Evolutionary conservation across 768 basidiomycete species (phyloP), one percentile per base, ranked within the genome.

Genomic region (Mycena olivaceomarginata): DNA sequence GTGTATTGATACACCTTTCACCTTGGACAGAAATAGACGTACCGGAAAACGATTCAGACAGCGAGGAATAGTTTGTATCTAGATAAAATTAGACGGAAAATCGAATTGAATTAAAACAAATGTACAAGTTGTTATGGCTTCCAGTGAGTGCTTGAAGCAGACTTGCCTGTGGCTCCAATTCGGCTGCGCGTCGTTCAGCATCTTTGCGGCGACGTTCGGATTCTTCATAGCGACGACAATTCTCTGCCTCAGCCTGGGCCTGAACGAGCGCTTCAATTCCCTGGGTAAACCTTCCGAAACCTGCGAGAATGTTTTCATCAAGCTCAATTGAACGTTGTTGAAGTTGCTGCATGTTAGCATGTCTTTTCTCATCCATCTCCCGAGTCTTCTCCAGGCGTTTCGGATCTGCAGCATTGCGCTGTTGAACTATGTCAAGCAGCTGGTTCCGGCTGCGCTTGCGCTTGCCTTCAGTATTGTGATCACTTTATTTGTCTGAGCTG

Each of bases 151-250:
- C 69, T 13, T 45, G n/a, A 39, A 63, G 62, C 37, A 76, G 43
- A 53, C n/a, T 66, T 18, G 75, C 69, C 37, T 76, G 40, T 64
- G 70, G 62, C 59, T 76, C 70, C 3, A 60, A 70, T 31, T 71
- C 70, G 7, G 60, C 62, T 1, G 48, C 70, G 13, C 70, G 62
- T 12, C 62, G 62, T 40, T 72, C 70, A 18, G 70, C 70, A 40
- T 72, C 70, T 13, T 31, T 22, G 1, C 69, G 51, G n/a, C 67
- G 69, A 20, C n/a, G 62, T 40, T 62, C 22, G 8, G 59, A 40
- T 15, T 68, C 67, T 31, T 66, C 51, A 25, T 39, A 16, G 11
- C 51, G 68, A 51, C 39, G 20, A 31, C 40, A 25, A 16, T 39
- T 31, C 39, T 74, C 43, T 1, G 46, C 66, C 12, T 8, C 59